A percentile compares a stretch with the other conserved stretches of the same genome.
Conservation (phyloP, 75 land plant species). For the Pinus taeda region DNA sequence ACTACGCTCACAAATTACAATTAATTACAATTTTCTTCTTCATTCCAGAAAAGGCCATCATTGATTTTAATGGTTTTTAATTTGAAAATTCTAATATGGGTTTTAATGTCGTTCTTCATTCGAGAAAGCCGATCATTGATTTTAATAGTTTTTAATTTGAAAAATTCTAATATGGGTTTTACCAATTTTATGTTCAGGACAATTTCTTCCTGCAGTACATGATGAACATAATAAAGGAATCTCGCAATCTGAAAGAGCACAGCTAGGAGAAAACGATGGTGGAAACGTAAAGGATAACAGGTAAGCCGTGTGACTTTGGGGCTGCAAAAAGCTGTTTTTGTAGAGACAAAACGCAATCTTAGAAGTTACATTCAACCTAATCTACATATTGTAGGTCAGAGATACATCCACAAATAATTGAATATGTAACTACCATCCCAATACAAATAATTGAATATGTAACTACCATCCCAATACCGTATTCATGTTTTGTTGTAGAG, state of each 20-base stretch:
- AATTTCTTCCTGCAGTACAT: background rate
- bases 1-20: too few species aligned
- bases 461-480: background rate
- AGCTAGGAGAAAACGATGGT: background rate
- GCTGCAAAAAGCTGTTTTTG: background rate
- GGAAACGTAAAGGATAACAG: constrained; percentile 5
- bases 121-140: background rate
- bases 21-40: too few species aligned
- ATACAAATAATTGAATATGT: background rate
- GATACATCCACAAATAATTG: background rate
- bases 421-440: background rate
- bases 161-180: background rate
- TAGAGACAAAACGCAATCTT: background rate
- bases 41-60: too few species aligned
- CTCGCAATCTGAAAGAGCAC: background rate
- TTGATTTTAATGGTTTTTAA: too few species aligned
- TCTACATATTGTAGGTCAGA: background rate
- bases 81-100: too few species aligned
- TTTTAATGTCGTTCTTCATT: background rate
- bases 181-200: background rate
- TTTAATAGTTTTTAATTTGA: background rate
- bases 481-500: background rate
- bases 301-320: background rate
- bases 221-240: background rate
- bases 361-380: too few species aligned